Conservation (phyloP, 768 basidiomycete genomes). For the Wakefieldia striispora region DNA sequence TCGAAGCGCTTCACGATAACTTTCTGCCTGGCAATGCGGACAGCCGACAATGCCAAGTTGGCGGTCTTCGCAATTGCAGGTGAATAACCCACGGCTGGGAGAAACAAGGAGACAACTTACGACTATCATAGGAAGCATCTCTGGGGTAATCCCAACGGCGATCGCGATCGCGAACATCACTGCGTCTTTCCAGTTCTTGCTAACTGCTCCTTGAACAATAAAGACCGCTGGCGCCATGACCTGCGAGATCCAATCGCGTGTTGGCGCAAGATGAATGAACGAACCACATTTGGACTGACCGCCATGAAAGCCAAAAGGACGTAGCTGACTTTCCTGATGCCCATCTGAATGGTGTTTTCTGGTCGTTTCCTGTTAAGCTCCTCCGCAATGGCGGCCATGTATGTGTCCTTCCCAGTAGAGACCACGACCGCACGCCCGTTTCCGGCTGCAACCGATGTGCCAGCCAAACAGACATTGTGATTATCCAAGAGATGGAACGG, state of each 20-base stretch:
- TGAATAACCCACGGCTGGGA: not conserved
- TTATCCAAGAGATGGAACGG: constrained; percentile 32
- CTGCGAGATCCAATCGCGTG: constrained; percentile 4
- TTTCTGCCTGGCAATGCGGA: constrained; percentile 53
- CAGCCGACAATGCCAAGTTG: constrained; percentile 57
- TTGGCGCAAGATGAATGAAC: not conserved
- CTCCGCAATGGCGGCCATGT: constrained; percentile 35
- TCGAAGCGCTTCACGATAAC: constrained; percentile 64
- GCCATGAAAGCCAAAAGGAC: constrained; percentile 31
- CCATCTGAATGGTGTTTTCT: constrained; percentile 33
- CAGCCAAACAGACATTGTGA: constrained; percentile 32
- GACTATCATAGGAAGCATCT: constrained; percentile 35
- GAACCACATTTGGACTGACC: constrained; percentile 12
- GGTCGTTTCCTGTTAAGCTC: constrained; percentile 33
- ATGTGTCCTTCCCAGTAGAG: constrained; percentile 32
- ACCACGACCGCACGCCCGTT: constrained; percentile 32
- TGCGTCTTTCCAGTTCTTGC: constrained; percentile 31
- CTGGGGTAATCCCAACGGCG: constrained; percentile 32
- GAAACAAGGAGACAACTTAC: constrained; percentile 14
- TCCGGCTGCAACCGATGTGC: constrained; percentile 34
- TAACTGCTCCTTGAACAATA: constrained; percentile 30
- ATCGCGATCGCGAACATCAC: constrained; percentile 33
- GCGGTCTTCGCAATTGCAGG: constrained; percentile 48
- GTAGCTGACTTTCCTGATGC: constrained; percentile 35
- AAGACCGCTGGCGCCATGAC: constrained; percentile 32